These are phyloP conservation scores for Dothidotthia symphoricarpi DNA, from an alignment of 2,329 filamentous ascomycete species.

Conservation along the genomic window DNA sequence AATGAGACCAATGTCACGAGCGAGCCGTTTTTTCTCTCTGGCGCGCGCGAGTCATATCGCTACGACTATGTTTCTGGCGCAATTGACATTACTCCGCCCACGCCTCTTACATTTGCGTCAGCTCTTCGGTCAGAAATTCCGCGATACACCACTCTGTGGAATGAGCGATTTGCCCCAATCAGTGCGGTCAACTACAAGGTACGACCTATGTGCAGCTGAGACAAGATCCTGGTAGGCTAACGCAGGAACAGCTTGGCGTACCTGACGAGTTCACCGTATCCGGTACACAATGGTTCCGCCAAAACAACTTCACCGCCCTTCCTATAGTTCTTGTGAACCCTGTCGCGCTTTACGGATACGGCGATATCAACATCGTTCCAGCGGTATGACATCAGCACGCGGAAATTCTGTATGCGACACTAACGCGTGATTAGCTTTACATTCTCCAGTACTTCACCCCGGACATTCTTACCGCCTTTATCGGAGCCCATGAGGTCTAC, in stretches of 20 bases:
- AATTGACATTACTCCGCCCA: slow-evolving; percentile 22
- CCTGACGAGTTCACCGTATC: slow-evolving; percentile 38
- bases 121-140: slow-evolving; percentile 33
- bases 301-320: slow-evolving; percentile 39
- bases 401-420: no score
- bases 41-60: slow-evolving; percentile 31
- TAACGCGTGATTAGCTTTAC: slow-evolving; percentile 39
- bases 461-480: slow-evolving; percentile 39
- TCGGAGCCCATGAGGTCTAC: slow-evolving; percentile 38
- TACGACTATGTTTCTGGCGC: slow-evolving; percentile 37
- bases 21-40: slow-evolving; percentile 34
- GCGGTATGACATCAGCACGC: slow-evolving; percentile 34
- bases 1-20: slow-evolving; percentile 34
- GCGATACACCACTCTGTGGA: slow-evolving; percentile 36
- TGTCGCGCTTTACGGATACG: slow-evolving; percentile 40
- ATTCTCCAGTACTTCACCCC: slow-evolving; percentile 42
- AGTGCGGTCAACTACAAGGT: slow-evolving; percentile 40
- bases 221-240: slow-evolving; percentile 16
- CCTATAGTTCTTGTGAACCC: slow-evolving; percentile 38
- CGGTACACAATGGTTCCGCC: slow-evolving; percentile 35
- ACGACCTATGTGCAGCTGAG: slow-evolving; percentile 10
- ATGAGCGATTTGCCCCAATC: slow-evolving; percentile 31
- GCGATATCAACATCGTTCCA: slow-evolving; percentile 39
- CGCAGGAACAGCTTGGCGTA: slow-evolving; percentile 34
- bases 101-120: slow-evolving; percentile 25